phyloP scores from a whole-genome alignment of 495 filamentous ascomycete species.

The Aspergillus egyptiacus region DNA sequence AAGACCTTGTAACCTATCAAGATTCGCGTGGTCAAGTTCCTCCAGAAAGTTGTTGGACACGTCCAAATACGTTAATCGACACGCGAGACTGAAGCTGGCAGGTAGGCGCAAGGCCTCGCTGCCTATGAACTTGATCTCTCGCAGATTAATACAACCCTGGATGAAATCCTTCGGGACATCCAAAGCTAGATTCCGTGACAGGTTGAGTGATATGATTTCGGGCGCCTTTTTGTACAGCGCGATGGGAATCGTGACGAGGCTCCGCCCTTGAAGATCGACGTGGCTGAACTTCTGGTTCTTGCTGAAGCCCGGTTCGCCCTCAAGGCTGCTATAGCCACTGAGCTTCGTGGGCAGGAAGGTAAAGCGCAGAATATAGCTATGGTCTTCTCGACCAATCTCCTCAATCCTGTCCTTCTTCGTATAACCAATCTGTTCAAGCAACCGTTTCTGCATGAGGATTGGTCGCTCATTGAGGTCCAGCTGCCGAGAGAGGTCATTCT shows the following conservation, averaged over 20 bases:
- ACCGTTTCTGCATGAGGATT: constrained; percentile 83
- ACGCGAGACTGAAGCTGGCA: constrained; percentile 74
- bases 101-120: constrained; percentile 90
- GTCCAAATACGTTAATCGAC: constrained; percentile 78
- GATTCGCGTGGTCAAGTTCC: constrained; percentile 73
- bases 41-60: constrained; percentile 91
- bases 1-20: constrained; percentile 64
- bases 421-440: constrained; percentile 90
- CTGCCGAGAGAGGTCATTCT: constrained; percentile 83
- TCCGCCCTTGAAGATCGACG: constrained; percentile 86
- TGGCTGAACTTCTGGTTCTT: constrained; percentile 86
- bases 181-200: constrained; percentile 85
- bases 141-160: constrained; percentile 79
- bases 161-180: constrained; percentile 97
- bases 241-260: constrained; percentile 92
- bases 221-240: constrained; percentile 82
- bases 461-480: constrained; percentile 73
- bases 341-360: constrained; percentile 85
- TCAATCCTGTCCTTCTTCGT: constrained; percentile 81
- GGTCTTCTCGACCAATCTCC: constrained; percentile 95
- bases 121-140: constrained; percentile 89
- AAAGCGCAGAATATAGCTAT: constrained; percentile 93
- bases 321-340: constrained; percentile 62
- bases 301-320: constrained; percentile 71
- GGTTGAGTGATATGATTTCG: constrained; percentile 91